Evolutionary conservation across 495 filamentous ascomycete genomes (phyloP).

Genomic region (Trichoderma virens): DNA sequence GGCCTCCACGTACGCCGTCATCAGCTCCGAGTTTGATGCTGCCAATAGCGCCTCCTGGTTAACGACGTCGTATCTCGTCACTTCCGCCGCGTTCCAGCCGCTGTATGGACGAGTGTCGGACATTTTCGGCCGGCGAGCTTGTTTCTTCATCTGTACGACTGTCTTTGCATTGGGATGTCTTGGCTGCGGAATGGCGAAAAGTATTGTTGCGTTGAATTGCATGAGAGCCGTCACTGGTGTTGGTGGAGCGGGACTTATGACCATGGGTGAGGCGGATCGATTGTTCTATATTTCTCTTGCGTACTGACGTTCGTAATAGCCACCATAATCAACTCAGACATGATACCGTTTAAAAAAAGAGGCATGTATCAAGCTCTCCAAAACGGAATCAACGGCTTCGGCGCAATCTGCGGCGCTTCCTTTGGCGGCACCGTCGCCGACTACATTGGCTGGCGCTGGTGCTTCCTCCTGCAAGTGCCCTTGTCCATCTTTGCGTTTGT

Average conservation of each 20-base stretch:
- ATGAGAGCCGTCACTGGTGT: conserved; percentile 39
- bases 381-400: conserved; percentile 48
- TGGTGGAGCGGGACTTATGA: conserved; percentile 17
- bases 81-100: conserved; percentile 58
- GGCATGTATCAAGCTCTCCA: conserved; percentile 53
- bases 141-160: conserved; percentile 48
- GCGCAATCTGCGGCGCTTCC: conserved; percentile 31
- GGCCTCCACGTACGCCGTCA: conserved; percentile 56
- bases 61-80: conserved; percentile 64
- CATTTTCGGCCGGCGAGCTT: conserved; percentile 57
- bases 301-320: conserved; percentile 28
- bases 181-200: conserved; percentile 48
- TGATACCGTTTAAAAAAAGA: conserved; percentile 49
- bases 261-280: conserved; percentile 27
- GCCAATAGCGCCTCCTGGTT: conserved; percentile 65
- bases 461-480: conserved; percentile 38
- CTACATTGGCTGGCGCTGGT: conserved; percentile 35
- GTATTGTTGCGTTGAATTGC: conserved; percentile 34
- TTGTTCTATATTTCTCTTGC: background rate
- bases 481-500: conserved; percentile 41
- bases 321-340: conserved; percentile 52
- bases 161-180: conserved; percentile 55
- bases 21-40: conserved; percentile 48
- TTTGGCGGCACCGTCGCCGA: conserved; percentile 35
- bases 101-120: conserved; percentile 58